A percentile compares a stretch with the other conserved stretches of the same genome.
These are phyloP conservation scores for Metarhizium anisopliae DNA, from an alignment of 2,329 filamentous ascomycete species.

Conservation along the genomic window DNA sequence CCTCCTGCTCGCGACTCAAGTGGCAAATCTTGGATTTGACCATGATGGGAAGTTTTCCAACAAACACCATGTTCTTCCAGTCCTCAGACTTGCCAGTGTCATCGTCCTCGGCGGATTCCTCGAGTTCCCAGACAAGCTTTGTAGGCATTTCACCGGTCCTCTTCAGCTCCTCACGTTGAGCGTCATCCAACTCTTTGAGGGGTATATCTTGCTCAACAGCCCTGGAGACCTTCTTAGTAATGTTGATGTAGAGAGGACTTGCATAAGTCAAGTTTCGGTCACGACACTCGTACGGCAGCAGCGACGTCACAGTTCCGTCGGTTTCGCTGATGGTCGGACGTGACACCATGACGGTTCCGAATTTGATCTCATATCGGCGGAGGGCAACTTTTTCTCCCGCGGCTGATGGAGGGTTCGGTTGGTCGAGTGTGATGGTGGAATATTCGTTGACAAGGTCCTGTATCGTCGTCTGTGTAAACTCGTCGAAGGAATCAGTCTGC, in stretches of 20 bases:
- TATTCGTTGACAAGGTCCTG: constrained; percentile 93
- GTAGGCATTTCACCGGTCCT: constrained; percentile 50
- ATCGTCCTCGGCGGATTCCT: constrained; percentile 41
- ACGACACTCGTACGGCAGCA: constrained; percentile 91
- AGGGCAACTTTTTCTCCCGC: constrained; percentile 75
- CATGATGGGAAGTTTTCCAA: constrained; percentile 96
- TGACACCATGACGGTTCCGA: constrained; percentile 81
- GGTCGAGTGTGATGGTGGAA: constrained; percentile 83
- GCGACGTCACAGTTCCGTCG: constrained; percentile 75
- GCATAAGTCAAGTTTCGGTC: constrained; percentile 94
- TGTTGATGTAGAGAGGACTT: constrained; percentile 80
- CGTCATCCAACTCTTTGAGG: constrained; percentile 58
- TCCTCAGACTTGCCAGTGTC: constrained; percentile 44
- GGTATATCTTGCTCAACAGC: constrained; percentile 67
- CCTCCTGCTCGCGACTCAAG: constrained; percentile 71
- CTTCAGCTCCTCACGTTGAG: constrained; percentile 46
- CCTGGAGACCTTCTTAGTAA: constrained; percentile 75
- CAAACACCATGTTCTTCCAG: constrained; percentile 69
- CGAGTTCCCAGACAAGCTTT: constrained; percentile 51
- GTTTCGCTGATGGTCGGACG: constrained; percentile 88
- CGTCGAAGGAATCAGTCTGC: constrained; percentile 96
- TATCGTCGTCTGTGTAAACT: constrained; percentile 90
- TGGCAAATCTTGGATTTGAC: constrained; percentile 95
- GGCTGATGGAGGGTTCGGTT: constrained; percentile 70
- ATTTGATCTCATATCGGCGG: constrained; percentile 90